phyloP scores from a whole-genome alignment of 345 rosid genomes.

The Trapa bicornis region DNA sequence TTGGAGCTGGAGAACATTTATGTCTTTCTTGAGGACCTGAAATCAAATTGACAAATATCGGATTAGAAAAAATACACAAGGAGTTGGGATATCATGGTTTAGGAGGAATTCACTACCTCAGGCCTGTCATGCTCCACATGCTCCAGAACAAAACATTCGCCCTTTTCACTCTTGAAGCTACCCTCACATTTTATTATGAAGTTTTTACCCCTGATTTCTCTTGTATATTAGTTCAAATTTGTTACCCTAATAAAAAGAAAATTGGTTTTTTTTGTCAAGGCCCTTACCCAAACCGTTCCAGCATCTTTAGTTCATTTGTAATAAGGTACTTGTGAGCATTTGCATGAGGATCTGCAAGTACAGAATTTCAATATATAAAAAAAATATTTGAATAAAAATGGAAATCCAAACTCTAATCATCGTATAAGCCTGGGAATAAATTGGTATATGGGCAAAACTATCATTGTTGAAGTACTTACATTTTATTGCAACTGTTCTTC shows the following conservation, averaged over 20 bases:
- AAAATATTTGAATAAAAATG: neutral
- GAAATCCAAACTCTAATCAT: neutral
- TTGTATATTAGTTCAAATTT: neutral
- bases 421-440: neutral
- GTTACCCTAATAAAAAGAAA: neutral
- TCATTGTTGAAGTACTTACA: slow-evolving; percentile 30
- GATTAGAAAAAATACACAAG: slow-evolving; percentile 1
- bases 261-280: neutral
- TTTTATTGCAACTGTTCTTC: slow-evolving; percentile 72
- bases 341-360: slow-evolving; percentile 67
- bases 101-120: slow-evolving; percentile 32
- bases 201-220: slow-evolving; percentile 57
- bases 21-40: slow-evolving; percentile 60
- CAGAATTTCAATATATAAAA: neutral
- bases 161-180: slow-evolving; percentile 52
- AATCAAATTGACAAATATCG: slow-evolving; percentile 8
- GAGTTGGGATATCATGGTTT: neutral
- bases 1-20: slow-evolving; percentile 56
- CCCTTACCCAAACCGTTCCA: slow-evolving; percentile 86
- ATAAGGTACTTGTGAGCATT: slow-evolving; percentile 59
- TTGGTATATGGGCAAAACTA: neutral
- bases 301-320: slow-evolving; percentile 67
- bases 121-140: slow-evolving; percentile 92
- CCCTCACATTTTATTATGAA: slow-evolving; percentile 72
- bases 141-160: slow-evolving; percentile 80